phyloP scores from a whole-genome alignment of 495 filamentous ascomycete species.

The Penicillium manginii region DNA sequence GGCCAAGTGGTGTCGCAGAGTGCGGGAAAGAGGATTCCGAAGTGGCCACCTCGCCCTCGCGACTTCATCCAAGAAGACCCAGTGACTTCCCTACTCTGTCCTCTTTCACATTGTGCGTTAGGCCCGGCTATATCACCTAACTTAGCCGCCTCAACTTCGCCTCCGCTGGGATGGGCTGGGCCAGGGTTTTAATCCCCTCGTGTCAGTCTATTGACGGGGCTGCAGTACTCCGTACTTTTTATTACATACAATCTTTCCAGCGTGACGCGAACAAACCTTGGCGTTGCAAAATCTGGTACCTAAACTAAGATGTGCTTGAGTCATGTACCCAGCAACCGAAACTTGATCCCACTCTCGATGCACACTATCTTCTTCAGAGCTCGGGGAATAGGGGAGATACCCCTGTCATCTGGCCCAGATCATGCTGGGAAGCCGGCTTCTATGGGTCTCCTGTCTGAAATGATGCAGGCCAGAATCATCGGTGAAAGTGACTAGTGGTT shows the following conservation, averaged over 20 bases:
- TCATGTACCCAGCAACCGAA: not conserved
- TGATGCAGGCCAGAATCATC: conserved; percentile 7
- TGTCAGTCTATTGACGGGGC: conserved; percentile 7
- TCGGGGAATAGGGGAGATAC: not conserved
- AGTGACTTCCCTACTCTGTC: not conserved
- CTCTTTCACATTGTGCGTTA: not conserved
- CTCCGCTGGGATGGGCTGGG: not conserved
- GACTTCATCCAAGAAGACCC: not conserved
- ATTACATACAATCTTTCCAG: conserved; percentile 1
- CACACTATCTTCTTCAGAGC: not conserved
- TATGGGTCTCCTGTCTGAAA: not conserved
- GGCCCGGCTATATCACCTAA: not conserved
- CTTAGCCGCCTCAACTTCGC: conserved; percentile 5
- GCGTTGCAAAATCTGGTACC: not conserved
- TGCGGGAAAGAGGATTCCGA: not conserved
- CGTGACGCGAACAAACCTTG: conserved; percentile 12
- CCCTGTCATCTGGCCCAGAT: not conserved
- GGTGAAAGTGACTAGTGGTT: not conserved
- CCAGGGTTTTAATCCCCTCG: not conserved
- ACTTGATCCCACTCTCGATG: not conserved
- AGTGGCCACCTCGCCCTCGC: not conserved
- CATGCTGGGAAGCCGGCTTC: not conserved
- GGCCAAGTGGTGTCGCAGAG: conserved; percentile 7
- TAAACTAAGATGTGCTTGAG: not conserved
- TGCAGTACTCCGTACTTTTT: conserved; percentile 7